Percentiles rank a stretch among this genome's conserved stretches.
phyloP scores from a whole-genome alignment of 1,139 yeast species.

The Blastobotrys elegans region DNA sequence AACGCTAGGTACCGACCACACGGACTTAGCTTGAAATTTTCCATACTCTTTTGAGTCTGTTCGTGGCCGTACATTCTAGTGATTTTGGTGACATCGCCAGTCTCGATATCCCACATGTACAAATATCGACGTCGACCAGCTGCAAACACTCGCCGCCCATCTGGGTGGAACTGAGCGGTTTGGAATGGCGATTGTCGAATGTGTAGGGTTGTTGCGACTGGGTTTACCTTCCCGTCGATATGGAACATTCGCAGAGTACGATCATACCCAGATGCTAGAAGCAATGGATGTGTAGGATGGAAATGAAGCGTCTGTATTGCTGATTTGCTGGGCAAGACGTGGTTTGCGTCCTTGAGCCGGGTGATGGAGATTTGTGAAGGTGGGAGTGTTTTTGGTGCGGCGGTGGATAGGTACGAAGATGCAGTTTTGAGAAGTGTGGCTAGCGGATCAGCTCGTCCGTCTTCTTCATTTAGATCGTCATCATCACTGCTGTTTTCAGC shows the following conservation, averaged over 20 bases:
- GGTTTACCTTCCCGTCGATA: conserved; percentile 84
- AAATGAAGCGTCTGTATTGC: conserved; percentile 80
- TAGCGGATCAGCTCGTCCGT: conserved; percentile 39
- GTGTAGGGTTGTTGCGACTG: conserved; percentile 75
- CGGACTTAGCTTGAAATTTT: conserved; percentile 68
- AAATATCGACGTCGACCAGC: conserved; percentile 91
- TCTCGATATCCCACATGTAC: conserved; percentile 83
- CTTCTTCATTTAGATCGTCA: conserved; percentile 33
- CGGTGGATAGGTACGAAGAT: conserved; percentile 48
- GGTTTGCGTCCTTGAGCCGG: conserved; percentile 82
- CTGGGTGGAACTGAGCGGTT: conserved; percentile 59
- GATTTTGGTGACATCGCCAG: conserved; percentile 75
- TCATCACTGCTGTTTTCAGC: conserved; percentile 24
- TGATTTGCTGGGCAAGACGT: conserved; percentile 59
- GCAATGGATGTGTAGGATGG: conserved; percentile 79
- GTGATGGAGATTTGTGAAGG: conserved; percentile 67
- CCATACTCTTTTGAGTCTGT: conserved; percentile 79
- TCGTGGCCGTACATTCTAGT: conserved; percentile 91
- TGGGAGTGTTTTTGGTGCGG: conserved; percentile 57
- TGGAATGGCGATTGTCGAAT: conserved; percentile 76
- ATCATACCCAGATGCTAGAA: conserved; percentile 90
- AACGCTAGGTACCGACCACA: conserved; percentile 70
- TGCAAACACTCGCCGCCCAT: conserved; percentile 59
- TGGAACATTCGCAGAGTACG: conserved; percentile 81
- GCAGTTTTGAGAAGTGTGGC: conserved; percentile 55